Base-by-base conservation (phyloP, 345 rosid genomes). In the Sisymbrium altissimum region DNA sequence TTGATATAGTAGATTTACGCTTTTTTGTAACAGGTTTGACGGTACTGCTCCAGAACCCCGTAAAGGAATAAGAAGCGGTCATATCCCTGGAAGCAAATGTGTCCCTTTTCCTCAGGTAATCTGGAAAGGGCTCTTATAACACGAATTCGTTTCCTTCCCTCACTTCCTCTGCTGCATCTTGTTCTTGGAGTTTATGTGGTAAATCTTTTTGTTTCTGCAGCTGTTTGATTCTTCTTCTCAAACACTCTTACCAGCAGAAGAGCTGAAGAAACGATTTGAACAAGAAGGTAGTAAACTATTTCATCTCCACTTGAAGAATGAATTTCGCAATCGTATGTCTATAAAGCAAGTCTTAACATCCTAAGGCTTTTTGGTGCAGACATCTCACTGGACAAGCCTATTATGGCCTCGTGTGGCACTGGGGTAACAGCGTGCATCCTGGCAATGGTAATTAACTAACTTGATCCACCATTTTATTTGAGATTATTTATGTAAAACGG, bases 21-120 rank as follows among this genome's bases (percentile, higher is more conserved):
- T 66, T 4, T 32, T 55, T 21, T 27, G 27, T 72, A 48, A 70
- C 85, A 96, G 99, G 83, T 96, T 96, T 83, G 95, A 92, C 29
- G 99, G 99, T 39, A 64, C 86, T 75, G 97, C 86, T 29, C 90
- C 93, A 8, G 99, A 96, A 72, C 98, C 95, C 23, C 91, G 99
- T 18, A 92, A 92, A 75, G 98, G 97, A 71, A 81, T 92, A 72
- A 88, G 85, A 60, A 89, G 99, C 40, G 99, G 99, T 63, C 98
- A 96, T 82, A 85, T 96, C 33, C 98, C 99, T 62, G 94, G 93
- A 44, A 92, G 98, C 93, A 90, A 89, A 78, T 96, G 97, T 77
- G 78, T 90, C 72, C 97, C 99, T 71, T 96, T 89, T 70, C 80
- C 82, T n/a, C 88, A 85, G 81, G 99, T 88, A 81, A 40, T 21